Conservation (phyloP, 106 monocot genomes). For the Gastrodia elata region DNA sequence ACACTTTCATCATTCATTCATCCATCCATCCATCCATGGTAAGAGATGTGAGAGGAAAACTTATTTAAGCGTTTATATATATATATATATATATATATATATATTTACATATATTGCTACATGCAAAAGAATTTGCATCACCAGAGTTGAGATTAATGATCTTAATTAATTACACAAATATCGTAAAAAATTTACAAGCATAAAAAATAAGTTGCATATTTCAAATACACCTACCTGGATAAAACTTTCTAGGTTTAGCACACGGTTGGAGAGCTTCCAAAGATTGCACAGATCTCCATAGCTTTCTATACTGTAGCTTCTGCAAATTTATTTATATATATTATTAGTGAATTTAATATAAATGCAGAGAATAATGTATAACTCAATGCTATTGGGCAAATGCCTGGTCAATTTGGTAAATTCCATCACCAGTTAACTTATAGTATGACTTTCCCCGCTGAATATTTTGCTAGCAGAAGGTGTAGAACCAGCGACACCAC, state of each 20-base stretch:
- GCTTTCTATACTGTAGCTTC: slow-evolving; percentile 32
- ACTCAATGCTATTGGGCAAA: not conserved
- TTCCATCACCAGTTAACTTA: slow-evolving; percentile 28
- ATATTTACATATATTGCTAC: no score
- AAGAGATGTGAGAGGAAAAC: no score
- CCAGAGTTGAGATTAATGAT: no score
- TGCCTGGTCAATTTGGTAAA: slow-evolving; percentile 37
- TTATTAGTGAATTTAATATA: not conserved
- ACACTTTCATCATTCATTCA: no score
- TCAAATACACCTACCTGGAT: slow-evolving; percentile 40
- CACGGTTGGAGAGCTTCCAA: slow-evolving; percentile 65
- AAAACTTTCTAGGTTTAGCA: slow-evolving; percentile 49
- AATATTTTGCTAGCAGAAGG: slow-evolving; percentile 59
- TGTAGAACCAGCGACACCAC: slow-evolving; percentile 54
- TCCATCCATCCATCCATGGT: no score
- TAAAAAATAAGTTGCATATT: not conserved
- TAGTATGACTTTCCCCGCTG: slow-evolving; percentile 39
- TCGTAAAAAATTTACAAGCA: not conserved
- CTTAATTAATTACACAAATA: no score
- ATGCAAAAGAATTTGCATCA: no score
- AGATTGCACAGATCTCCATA: slow-evolving; percentile 68
- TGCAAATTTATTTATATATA: slow-evolving; percentile 18
- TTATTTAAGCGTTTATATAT: no score
- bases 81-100: no score
- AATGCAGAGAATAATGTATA: not conserved